Percentiles rank a stretch among this genome's conserved stretches.
phyloP scores from a whole-genome alignment of 331 rosid species.

The Quercus phellos region DNA sequence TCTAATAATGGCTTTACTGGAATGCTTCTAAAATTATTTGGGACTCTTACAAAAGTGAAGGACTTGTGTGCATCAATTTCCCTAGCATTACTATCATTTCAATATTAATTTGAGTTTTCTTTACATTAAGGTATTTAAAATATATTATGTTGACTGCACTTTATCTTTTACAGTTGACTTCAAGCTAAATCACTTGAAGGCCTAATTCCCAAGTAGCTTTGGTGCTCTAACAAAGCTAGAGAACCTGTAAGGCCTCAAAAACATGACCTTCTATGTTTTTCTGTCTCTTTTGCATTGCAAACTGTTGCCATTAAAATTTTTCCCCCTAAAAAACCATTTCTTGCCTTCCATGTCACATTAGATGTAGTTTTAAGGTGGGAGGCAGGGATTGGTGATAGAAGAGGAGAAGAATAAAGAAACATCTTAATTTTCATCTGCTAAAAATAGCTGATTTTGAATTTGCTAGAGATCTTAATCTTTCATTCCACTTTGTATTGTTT shows the following conservation, averaged over 20 bases:
- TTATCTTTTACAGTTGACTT: slow-evolving; percentile 20
- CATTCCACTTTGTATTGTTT: too few relatives aligned
- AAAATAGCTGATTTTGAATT: background rate
- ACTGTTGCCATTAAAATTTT: background rate
- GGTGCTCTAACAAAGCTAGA: slow-evolving; percentile 27
- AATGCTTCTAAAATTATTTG: slow-evolving; percentile 33
- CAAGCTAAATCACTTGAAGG: slow-evolving; percentile 35
- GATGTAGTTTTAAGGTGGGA: background rate
- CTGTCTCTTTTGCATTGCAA: background rate
- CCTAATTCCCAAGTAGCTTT: slow-evolving; percentile 34
- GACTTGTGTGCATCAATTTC: slow-evolving; percentile 25
- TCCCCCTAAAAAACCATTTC: background rate
- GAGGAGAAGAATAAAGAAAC: background rate
- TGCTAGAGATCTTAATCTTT: background rate
- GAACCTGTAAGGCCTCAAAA: slow-evolving; percentile 19
- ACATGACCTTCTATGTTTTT: background rate
- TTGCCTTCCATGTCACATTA: background rate
- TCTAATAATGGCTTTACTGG: slow-evolving; percentile 38
- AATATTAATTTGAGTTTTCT: background rate
- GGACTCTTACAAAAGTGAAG: slow-evolving; percentile 23
- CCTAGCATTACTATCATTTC: background rate
- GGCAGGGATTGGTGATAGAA: background rate
- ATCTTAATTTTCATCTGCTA: background rate
- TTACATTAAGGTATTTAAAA: background rate
- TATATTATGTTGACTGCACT: background rate